Conservation (phyloP, 345 rosid species). For the Eucalyptus curtisii region DNA sequence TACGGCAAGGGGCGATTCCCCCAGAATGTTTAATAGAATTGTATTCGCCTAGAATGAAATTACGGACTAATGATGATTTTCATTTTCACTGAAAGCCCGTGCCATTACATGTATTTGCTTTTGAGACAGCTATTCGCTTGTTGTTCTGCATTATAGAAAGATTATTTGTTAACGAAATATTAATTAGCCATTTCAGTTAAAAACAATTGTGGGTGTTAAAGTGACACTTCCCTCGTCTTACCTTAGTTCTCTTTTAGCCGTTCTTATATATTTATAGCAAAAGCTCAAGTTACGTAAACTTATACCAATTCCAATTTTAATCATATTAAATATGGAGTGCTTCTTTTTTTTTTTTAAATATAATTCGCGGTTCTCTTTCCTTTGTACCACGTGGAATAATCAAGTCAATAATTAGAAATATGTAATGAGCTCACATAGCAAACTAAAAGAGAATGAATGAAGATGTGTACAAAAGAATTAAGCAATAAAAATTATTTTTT, state of each 20-base stretch:
- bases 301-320: too few species aligned
- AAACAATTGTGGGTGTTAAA: neutral
- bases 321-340: too few species aligned
- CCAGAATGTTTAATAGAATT: neutral
- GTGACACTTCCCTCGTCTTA: neutral
- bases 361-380: too few species aligned
- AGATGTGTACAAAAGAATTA: too few species aligned
- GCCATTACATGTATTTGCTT: neutral
- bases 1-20: neutral
- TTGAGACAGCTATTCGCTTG: neutral
- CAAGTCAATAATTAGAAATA: too few species aligned
- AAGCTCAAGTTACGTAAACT: too few species aligned
- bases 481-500: too few species aligned
- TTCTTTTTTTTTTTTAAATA: too few species aligned
- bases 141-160: neutral
- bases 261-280: too few species aligned
- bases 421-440: too few species aligned
- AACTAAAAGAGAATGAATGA: too few species aligned
- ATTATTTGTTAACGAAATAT: neutral
- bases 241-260: neutral
- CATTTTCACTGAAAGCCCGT: neutral
- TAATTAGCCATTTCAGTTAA: neutral
- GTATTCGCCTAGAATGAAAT: neutral
- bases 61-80: neutral
- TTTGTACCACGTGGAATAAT: too few species aligned